Evolutionary conservation across 192 early-diverging fungal genomes (phyloP), one percentile per base, ranked within the genome.

Genomic region (Backusella luteola): DNA sequence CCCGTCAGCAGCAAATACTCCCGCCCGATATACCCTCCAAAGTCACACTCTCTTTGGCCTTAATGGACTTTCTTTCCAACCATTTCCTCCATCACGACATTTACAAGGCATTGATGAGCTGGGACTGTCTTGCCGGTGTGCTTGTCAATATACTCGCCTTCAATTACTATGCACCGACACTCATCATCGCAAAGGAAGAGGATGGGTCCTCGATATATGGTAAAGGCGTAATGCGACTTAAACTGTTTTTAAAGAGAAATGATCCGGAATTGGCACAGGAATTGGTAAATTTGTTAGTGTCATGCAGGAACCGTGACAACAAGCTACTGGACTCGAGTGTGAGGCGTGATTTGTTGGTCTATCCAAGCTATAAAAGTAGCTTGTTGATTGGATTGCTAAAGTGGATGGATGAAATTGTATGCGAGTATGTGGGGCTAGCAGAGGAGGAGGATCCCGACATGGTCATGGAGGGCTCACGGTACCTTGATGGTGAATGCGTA

Each of bases 391-490:
- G 73, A n/a, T 56, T 81, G 6, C 12, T 78, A 5, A 44, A 74
- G 19, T 81, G 80, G 80, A 66, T 81, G 41, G 76, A 78, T 49
- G 75, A 81, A 6, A 41, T 81, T 9, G 35, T 77, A 0, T 75
- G 73, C 19, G 73, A 75, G 36, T 71, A 71, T 78, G 69, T 78
- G 15, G 80, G 80, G 19, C 56, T 81, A 34, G 44, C n/a, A n/a
- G 70, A 71, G n/a, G 76, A 81, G 67, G 80, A 81, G 15, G 39
- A 78, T 34, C 14, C 66, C 2, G 78, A 74, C 12, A 4, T 67
- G 39, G 12, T 70, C 0, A 32, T n/a, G 17, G 73, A 79, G 19
- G 56, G 73, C 0, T 23, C 41, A 1, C 15, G 11, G 0, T 78
- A 73, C 66, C 6, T 69, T 6, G 26, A 41, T 42, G 38, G 23